Evolutionary conservation across 1,284 basidiomycete species (phyloP), one percentile per base, ranked within the genome.

Genomic region (Apiotrichum brassicae): DNA sequence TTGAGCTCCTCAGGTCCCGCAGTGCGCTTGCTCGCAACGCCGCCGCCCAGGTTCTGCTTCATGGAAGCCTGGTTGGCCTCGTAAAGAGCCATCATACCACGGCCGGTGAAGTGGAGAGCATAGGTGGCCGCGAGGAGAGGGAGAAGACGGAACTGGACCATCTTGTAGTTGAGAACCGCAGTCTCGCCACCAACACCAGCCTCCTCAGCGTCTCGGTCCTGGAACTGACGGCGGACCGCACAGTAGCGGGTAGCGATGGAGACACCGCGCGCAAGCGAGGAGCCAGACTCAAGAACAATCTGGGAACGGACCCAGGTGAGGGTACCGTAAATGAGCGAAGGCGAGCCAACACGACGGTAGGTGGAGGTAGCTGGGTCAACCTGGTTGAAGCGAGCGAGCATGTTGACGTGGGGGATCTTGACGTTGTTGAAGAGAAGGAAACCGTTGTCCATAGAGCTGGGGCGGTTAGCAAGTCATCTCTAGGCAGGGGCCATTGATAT

Each of bases 321-420:
- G 4, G 79, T 79, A 40, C 78, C 79, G 61, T 81, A 80, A 4
- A 78, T 78, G 51, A 81, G 71, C 56, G 54, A 80, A 77, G 43
- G 77, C 74, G 32, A 79, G 71, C 41, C 78, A 76, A 35, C 70
- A 63, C 46, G 72, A 64, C 19, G 65, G 68, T 42, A 73, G 66
- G n/a, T 54, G 51, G 20, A 65, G 61, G 34, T 79, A 73, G 18
- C 75, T 70, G 13, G 78, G 65, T 56, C 51, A n/a, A 72, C 70
- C 57, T 78, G 76, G 37, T 77, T 78, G 66, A 80, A 78, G 68
- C 80, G 79, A 75, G 79, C 79, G 56, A 81, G 75, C 78, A 81
- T 80, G 66, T 73, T 65, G 22, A 76, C 75, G 49, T 79, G 74
- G 16, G 79, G 79, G 24, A 81, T 76, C 49, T 78, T 75, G 48